These are phyloP conservation scores for Patellifolia procumbens DNA, from an alignment of 179 eudicot genomes.

Conservation along the genomic window DNA sequence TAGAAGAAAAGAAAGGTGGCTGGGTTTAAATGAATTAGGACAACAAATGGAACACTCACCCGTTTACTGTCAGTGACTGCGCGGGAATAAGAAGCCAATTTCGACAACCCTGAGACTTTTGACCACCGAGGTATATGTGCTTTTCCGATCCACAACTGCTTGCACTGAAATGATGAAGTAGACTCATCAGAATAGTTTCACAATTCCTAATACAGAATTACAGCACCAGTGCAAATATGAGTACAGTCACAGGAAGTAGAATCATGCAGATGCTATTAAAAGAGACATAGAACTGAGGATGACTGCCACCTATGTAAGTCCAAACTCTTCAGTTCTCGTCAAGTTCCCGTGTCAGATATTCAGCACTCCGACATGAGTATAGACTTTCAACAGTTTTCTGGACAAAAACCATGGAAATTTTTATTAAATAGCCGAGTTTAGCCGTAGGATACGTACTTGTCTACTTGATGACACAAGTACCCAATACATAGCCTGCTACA, in stretches of 20 bases:
- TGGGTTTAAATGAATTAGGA: neutral
- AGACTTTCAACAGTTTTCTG: too few relatives aligned
- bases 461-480: too few relatives aligned
- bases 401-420: too few relatives aligned
- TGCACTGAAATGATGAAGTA: constrained; percentile 54
- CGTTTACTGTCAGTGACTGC: constrained; percentile 69
- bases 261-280: neutral
- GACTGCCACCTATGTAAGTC: too few relatives aligned
- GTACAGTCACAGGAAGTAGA: neutral
- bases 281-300: neutral
- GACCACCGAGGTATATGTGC: constrained; percentile 86
- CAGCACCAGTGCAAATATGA: neutral
- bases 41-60: constrained; percentile 41
- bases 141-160: constrained; percentile 77
- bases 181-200: neutral
- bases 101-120: constrained; percentile 53
- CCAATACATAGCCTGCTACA: too few relatives aligned
- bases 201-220: neutral
- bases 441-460: too few relatives aligned
- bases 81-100: constrained; percentile 59
- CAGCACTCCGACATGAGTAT: too few relatives aligned
- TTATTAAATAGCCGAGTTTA: too few relatives aligned
- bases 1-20: neutral
- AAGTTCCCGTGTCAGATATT: too few relatives aligned
- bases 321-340: too few relatives aligned